Evolutionary conservation across 352 stramenopile genomes (phyloP), one percentile per base, ranked within the genome.

Genomic region (Peronospora destructor): DNA sequence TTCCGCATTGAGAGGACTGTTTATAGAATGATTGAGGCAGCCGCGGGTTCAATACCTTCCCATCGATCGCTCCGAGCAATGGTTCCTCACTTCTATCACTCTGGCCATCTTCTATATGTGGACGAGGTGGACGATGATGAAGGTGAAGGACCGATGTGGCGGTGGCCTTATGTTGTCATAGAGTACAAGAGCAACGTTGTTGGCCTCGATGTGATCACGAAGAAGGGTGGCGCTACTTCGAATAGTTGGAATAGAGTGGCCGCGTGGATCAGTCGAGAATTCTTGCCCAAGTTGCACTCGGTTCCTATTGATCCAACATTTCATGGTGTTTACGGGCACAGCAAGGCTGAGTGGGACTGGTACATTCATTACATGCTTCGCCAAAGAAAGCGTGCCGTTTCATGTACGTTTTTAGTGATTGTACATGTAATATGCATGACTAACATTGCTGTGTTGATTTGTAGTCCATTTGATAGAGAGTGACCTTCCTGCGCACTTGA

Each of bases 141-240:
- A 34, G 67, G 66, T n/a, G 74, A 86, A 41, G 76, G 72, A 0
- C 46, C 61, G 19, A 63, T 90, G 38, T 94, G 83, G 83, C 76
- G 78, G n/a, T 94, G 83, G 83, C 83, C 83, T 6, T 94, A 94
- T 45, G 56, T 87, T 17, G 49, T 91, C 34, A 71, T 90, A 10
- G 76, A 87, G 52, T 89, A 74, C 61, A 73, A 82, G 34, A 64
- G 61, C 34, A 64, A 58, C 2, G 53, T 66, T 16, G 45, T 83
- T 30, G 77, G 78, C 1, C 69, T 94, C 11, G 57, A 80, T 26
- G 64, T 57, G 10, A 45, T 84, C 11, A 67, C 80, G 16, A 71
- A 71, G 32, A 73, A 69, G 36, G 74, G 76, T 36, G 80, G 80
- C 2, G 46, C 70, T 16, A 83, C 71, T 16, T 38, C 9, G 1